Base-by-base conservation (phyloP, 352 stramenopile genomes). In the Pythium utonaiense region DNA sequence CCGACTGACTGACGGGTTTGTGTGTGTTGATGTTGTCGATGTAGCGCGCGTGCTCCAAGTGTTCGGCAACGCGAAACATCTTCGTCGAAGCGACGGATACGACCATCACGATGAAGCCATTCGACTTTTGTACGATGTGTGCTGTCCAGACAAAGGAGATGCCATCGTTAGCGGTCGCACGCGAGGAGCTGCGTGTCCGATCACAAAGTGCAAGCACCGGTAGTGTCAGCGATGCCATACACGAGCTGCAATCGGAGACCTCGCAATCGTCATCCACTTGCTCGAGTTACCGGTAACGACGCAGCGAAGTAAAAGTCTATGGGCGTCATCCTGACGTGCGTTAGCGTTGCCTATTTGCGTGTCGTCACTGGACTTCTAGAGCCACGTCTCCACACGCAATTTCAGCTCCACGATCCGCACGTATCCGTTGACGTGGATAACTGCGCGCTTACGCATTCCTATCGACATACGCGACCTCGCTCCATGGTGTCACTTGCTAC, bases 21-120 rank as follows among this genome's bases (percentile, higher is more conserved):
- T 53, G 47, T 53, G 14, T 24, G 5, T 34, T 22, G 1, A 9
- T 58, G n/a, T 58, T 21, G 2, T 21, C 5, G 30, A n/a, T n/a
- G n/a, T 27, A 60, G 53, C 53, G 53, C 12, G 53, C 53, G 6
- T 60, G 53, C 28, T 53, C 38, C 53, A 60, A 60, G 53, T 60
- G 53, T 19, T 42, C 30, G 19, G n/a, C 52, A 6, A 45, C 38
- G 7, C 27, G 33, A n/a, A 33, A 53, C 12, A 40, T 60, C 19
- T 17, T 60, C 9, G 3, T 57, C 2, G 31, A 44, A 6, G 21
- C 27, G n/a, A 44, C 30, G 50, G 24, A 38, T 4, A 30, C 31
- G n/a, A 17, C 17, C 17, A 44, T 47, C 19, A 47, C 31, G 21
- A 33, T 25, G n/a, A 44, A 57, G 31, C 50, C 31, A 1, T 57